Base-by-base conservation (phyloP, 768 basidiomycete genomes). In the Brasilioporus rufonigricans region DNA sequence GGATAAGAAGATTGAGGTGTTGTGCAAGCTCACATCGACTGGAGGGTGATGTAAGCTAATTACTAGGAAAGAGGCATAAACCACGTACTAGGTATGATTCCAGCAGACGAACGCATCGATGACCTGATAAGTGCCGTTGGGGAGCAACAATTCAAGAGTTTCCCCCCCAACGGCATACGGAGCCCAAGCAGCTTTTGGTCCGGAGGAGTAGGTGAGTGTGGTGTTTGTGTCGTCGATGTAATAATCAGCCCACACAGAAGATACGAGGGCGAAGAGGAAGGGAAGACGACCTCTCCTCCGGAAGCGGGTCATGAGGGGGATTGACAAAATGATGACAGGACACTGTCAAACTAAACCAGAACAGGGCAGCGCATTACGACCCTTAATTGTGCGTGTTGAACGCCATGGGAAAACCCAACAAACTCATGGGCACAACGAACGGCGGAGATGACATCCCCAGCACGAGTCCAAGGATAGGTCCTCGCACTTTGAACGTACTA, bases 171-270 rank as follows among this genome's bases (percentile, higher is more conserved):
- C 46, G 11, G 60, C 58, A 44, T 47, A 66, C 6, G 62, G 58
- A 27, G 44, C 65, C 65, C 64, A 66, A 39, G 57, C 61, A n/a
- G 58, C 65, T 8, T 61, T 59, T 36, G 64, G 64, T 24, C 62
- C 64, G 27, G 61, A 59, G 41, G 65, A 46, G 26, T 65, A 65
- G 2, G 48, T 61, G 24, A 65, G 64, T 29, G 61, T 56, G 12
- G 46, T 47, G 41, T 64, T 63, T 10, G 65, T 66, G 43, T 65
- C 65, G 41, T 65, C 64, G 26, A 66, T 61, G 47, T 61, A 55
- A 52, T 66, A 65, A 38, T 65, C 59, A 14, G 61, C 65, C 32
- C 35, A 56, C 24, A 26, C 50, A 4, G 54, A 46, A 18, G 49
- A 44, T 19, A 56, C 14, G 7, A 61, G 27, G 26, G 49, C 39